Evolutionary conservation across 805 yeast genomes (phyloP), one percentile per base, ranked within the genome.

Genomic region (Zygoascus flipseniorum): DNA sequence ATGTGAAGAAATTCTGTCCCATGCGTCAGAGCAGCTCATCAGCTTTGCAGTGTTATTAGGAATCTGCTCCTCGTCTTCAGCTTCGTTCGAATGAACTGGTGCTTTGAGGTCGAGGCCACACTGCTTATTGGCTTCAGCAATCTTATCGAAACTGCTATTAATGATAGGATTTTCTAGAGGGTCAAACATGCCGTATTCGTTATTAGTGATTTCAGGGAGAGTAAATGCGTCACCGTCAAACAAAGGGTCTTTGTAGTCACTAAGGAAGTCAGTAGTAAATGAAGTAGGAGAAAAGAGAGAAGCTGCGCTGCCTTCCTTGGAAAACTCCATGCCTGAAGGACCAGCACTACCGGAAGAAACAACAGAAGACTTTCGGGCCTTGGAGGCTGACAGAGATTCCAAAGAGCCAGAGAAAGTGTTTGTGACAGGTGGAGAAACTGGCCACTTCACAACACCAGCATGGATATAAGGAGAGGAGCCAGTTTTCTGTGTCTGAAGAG

Each of bases 1-100:
- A 74, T 93, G 98, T 20, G 93, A 70, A 1, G 97, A 86, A 41
- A 93, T 85, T 64, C 98, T 79, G 69, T 92, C 98, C 99, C 99
- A 93, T 14, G 92, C 85, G 60, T 89, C 97, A 0, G 95, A 80
- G 69, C 99, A 93, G 64, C 81, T 81, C 70, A 86, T 70, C 60
- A 67, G 58, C 54, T 60, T 63, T 39, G 61, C 56, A 19, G 57
- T 52, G 8, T 59, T 56, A 2, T 63, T 66, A 2, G 72, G 71
- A 20, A 69, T 69, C 8, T 60, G 56, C 19, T 66, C 70, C 23
- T 58, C 63, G 9, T 52, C 59, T 8, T 48, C 57, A n/a, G 28
- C 51, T 14, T 35, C 44, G n/a, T 5, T 26, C 8, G 48, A 13
- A 11, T 43, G 43, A 3, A 19, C 46, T 35, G 50, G 35, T 10